Evolutionary conservation across 208 protist species (phyloP).

Genomic region (Leishmania guyanensis): DNA sequence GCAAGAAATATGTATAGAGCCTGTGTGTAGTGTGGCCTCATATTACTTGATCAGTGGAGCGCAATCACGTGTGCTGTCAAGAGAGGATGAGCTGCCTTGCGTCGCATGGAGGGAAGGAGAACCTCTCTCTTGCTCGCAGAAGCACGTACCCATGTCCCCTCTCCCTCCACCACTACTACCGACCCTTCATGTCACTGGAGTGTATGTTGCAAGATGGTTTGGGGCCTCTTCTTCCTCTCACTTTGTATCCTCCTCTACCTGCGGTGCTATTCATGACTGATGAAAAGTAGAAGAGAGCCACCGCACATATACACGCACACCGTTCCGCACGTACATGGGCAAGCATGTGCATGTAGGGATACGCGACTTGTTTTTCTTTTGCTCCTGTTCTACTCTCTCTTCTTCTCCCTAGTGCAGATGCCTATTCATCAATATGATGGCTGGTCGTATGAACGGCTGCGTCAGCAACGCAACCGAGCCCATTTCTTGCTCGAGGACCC

Average conservation of each 20-base stretch:
- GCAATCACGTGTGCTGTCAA: background rate
- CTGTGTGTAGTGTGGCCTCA: background rate
- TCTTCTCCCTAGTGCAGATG: constrained; percentile 20
- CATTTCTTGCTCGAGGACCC: constrained; percentile 87
- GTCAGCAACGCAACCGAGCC: constrained; percentile 68
- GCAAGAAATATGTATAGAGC: background rate
- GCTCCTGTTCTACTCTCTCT: background rate
- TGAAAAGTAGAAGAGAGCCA: background rate
- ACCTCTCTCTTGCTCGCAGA: background rate
- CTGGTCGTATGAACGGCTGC: constrained; percentile 78
- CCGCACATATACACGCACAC: background rate
- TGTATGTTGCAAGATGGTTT: too few species aligned
- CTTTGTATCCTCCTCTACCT: background rate
- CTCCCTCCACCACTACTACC: background rate
- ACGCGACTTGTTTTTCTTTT: constrained; percentile 1
- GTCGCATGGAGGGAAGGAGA: background rate
- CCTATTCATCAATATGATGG: constrained; percentile 73
- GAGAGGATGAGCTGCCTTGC: background rate
- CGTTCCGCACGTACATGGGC: background rate
- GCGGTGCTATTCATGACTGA: background rate
- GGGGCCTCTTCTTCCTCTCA: too few species aligned
- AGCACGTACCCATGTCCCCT: background rate
- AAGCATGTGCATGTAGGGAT: background rate
- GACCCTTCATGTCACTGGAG: background rate
- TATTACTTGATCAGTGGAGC: background rate